Evolutionary conservation across 768 basidiomycete genomes (phyloP).

Genomic region (Austroboletus festivus): DNA sequence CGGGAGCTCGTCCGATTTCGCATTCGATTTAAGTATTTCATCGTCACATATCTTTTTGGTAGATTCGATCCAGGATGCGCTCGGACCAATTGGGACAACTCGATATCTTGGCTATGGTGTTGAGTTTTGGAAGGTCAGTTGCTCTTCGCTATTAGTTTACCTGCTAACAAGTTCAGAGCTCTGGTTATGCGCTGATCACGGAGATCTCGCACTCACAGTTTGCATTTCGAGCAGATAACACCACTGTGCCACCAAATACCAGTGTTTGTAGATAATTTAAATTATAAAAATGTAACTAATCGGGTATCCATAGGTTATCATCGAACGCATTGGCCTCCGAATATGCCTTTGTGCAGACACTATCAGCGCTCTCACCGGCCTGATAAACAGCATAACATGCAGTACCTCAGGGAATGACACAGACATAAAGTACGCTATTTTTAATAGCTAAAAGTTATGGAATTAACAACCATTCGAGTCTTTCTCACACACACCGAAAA

Average conservation of each 20-base stretch:
- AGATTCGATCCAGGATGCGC: conserved; percentile 46
- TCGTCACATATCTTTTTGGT: conserved; percentile 51
- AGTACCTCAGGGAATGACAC: conserved; percentile 36
- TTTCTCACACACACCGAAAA: conserved; percentile 4
- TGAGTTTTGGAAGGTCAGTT: conserved; percentile 65
- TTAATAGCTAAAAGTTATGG: background rate
- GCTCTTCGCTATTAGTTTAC: background rate
- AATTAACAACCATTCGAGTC: conserved; percentile 9
- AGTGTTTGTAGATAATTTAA: conserved; percentile 33
- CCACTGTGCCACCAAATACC: conserved; percentile 33
- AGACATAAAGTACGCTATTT: conserved; percentile 24
- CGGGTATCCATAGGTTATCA: conserved; percentile 42
- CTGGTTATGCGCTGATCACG: conserved; percentile 67
- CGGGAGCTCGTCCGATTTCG: conserved; percentile 58
- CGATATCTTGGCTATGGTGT: conserved; percentile 34
- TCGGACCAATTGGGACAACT: conserved; percentile 15
- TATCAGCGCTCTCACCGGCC: conserved; percentile 51
- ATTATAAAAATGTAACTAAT: background rate
- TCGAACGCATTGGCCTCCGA: conserved; percentile 51
- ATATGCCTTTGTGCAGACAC: conserved; percentile 82
- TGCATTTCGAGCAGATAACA: conserved; percentile 32
- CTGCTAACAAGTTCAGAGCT: conserved; percentile 36
- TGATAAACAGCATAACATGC: conserved; percentile 51
- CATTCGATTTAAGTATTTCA: conserved; percentile 47
- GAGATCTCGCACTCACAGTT: conserved; percentile 55